These are phyloP conservation scores for Solanum arcanum DNA, from an alignment of 257 asterid genomes.

Conservation along the genomic window DNA sequence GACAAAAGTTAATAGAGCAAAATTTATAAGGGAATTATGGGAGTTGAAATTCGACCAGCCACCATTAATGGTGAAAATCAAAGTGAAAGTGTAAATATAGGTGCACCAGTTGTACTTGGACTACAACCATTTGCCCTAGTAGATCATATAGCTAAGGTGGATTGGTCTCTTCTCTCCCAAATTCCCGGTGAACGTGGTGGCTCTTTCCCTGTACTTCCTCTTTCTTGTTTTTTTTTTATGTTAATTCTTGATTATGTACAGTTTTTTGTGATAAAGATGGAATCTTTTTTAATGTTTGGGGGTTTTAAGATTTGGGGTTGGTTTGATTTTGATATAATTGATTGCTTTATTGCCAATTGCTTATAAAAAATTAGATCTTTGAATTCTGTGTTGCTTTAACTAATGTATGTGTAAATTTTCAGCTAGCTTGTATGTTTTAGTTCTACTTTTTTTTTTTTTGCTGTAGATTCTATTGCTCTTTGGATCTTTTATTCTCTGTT, in stretches of 20 bases:
- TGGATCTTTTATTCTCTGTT: not conserved
- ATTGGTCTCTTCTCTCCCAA: conserved; percentile 75
- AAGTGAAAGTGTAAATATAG: not conserved
- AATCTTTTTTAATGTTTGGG: not conserved
- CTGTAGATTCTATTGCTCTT: not conserved
- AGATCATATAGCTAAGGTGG: conserved; percentile 84
- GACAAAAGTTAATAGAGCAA: not conserved
- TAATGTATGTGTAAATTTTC: not conserved
- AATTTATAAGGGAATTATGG: conserved; percentile 25
- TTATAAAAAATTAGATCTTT: not conserved
- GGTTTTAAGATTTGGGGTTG: not conserved
- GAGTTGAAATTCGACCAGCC: conserved; percentile 40
- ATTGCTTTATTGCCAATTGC: not conserved
- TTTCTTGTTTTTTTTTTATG: not conserved
- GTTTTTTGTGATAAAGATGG: not conserved
- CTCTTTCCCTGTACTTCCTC: conserved; percentile 63
- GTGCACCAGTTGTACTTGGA: conserved; percentile 65
- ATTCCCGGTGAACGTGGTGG: conserved; percentile 93
- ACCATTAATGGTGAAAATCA: not conserved
- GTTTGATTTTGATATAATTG: not conserved
- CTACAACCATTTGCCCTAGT: conserved; percentile 85
- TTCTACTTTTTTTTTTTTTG: no score
- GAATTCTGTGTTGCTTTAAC: not conserved
- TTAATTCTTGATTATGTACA: not conserved
- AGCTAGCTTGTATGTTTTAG: not conserved